phyloP scores from a whole-genome alignment of 2,329 filamentous ascomycete species.

The Arthrobotrys sinensis region DNA sequence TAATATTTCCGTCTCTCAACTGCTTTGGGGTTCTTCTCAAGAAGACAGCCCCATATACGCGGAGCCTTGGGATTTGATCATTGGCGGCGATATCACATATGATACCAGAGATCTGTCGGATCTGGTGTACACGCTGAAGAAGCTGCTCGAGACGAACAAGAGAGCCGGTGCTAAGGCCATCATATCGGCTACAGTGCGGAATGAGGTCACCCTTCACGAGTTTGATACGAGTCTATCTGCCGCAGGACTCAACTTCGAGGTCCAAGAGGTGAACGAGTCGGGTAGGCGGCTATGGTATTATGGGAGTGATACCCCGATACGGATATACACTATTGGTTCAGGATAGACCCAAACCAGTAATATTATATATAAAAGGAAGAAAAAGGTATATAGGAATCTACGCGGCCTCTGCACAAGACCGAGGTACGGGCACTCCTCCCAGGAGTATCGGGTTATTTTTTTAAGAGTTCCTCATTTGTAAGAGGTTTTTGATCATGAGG shows the following conservation, averaged over 20 bases:
- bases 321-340: conserved; percentile 36
- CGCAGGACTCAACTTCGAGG: conserved; percentile 6
- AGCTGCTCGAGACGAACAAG: conserved; percentile 75
- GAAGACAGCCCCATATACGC: conserved; percentile 67
- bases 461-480: conserved; percentile 28
- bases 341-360: not conserved
- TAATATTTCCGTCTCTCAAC: conserved; percentile 35
- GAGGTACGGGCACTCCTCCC: not conserved
- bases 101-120: conserved; percentile 76
- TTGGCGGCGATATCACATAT: conserved; percentile 86
- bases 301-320: conserved; percentile 44
- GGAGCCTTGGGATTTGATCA: conserved; percentile 74
- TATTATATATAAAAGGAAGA: conserved; percentile 6
- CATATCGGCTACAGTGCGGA: conserved; percentile 80
- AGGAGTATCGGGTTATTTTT: conserved; percentile 15
- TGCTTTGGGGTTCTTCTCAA: conserved; percentile 63
- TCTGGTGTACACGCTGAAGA: conserved; percentile 76
- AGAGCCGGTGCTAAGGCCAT: conserved; percentile 72
- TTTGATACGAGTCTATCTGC: conserved; percentile 69
- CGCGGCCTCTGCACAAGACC: not conserved
- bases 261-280: not conserved
- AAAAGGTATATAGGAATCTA: conserved; percentile 8
- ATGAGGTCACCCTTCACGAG: conserved; percentile 77
- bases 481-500: conserved; percentile 33
- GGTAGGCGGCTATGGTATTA: conserved; percentile 47